phyloP scores from a whole-genome alignment of 495 filamentous ascomycete species.

The Bacidia gigantensis region DNA sequence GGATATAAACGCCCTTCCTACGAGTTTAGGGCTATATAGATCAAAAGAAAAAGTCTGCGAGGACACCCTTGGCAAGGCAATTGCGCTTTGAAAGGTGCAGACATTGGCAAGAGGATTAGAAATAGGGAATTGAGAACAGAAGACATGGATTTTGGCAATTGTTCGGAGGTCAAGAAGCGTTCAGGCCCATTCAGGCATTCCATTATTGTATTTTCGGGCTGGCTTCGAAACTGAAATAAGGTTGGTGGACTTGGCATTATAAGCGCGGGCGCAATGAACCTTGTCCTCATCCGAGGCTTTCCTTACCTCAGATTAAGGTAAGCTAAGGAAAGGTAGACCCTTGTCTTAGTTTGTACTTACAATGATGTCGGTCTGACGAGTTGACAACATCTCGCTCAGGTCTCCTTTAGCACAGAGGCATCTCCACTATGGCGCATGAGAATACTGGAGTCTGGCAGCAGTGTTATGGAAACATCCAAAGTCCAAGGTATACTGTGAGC shows the following conservation, averaged over 20 bases:
- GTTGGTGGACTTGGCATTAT: too few species aligned
- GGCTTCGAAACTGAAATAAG: too few species aligned
- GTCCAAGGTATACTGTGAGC: conserved; percentile 7
- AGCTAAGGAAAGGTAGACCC: too few species aligned
- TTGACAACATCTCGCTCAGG: neutral
- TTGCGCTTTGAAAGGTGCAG: neutral
- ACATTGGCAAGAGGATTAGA: neutral
- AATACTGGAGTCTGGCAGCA: neutral
- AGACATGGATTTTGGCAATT: too few species aligned
- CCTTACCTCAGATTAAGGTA: too few species aligned
- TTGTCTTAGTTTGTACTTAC: too few species aligned
- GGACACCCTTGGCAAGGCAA: neutral
- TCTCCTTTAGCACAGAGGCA: neutral
- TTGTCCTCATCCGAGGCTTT: too few species aligned
- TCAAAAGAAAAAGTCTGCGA: neutral
- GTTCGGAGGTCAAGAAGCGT: too few species aligned
- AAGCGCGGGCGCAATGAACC: too few species aligned
- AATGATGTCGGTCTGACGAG: neutral
- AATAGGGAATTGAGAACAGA: too few species aligned
- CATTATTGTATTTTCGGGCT: too few species aligned
- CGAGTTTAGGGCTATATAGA: neutral
- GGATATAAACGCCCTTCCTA: neutral
- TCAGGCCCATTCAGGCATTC: too few species aligned
- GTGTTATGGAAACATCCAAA: conserved; percentile 13
- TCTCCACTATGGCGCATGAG: conserved; percentile 12